Percentiles rank a stretch among this genome's conserved stretches.
Conservation (phyloP, 176 grass and related monocot species). For the Areca catechu region DNA sequence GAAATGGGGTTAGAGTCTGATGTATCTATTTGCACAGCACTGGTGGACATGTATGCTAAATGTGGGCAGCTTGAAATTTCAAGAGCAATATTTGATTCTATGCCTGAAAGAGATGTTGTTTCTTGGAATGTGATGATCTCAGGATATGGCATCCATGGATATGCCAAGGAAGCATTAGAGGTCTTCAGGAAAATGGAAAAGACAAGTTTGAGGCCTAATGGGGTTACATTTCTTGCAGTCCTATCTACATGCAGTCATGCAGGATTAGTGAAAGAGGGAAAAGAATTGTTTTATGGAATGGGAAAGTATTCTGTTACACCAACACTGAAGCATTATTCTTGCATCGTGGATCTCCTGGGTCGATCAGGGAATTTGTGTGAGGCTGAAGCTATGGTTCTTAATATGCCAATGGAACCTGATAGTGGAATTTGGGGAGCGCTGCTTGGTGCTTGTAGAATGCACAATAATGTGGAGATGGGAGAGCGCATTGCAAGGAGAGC, state of each 20-base stretch:
- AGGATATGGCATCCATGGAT: constrained; percentile 63
- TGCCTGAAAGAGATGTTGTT: constrained; percentile 53
- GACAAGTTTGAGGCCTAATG: constrained; percentile 30
- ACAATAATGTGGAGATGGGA: constrained; percentile 48
- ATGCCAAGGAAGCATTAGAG: constrained; percentile 41
- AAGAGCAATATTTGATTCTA: constrained; percentile 46
- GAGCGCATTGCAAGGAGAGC: constrained; percentile 47
- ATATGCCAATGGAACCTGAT: constrained; percentile 66
- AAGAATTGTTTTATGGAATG: constrained; percentile 43
- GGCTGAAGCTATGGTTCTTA: constrained; percentile 48
- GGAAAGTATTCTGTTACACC: constrained; percentile 29
- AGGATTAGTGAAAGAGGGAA: constrained; percentile 51
- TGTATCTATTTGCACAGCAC: constrained; percentile 39
- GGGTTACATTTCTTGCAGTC: constrained; percentile 56
- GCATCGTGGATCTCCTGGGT: constrained; percentile 63
- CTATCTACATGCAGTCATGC: constrained; percentile 63
- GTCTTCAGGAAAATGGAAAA: constrained; percentile 50
- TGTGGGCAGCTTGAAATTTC: constrained; percentile 50
- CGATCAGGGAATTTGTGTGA: constrained; percentile 49
- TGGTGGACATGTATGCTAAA: constrained; percentile 75
- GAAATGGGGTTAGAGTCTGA: constrained; percentile 35
- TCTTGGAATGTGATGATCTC: constrained; percentile 81
- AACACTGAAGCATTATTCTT: constrained; percentile 62
- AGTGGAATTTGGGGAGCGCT: constrained; percentile 58
- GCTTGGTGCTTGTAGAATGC: constrained; percentile 70